Base-by-base conservation (phyloP, 495 filamentous ascomycete genomes). In the Neurospora cerealis region DNA sequence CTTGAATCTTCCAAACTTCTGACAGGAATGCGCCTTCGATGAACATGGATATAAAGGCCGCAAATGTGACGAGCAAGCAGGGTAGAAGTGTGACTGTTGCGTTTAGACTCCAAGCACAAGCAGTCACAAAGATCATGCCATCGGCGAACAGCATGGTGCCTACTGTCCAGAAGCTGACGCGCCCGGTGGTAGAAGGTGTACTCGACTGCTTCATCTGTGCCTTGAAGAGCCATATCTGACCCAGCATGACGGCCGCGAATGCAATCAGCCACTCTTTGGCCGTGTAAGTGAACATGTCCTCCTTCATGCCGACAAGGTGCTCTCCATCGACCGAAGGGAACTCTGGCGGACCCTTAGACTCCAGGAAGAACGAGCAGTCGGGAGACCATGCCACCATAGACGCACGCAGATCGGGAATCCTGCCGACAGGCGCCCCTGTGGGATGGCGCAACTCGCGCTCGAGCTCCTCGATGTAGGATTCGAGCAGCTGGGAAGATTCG, bases 131-230 rank as follows among this genome's bases (percentile, higher is more conserved):
- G 10, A 88, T 81, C 75, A 91, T 83, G 11, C 92, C 92, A 81
- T 98, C 96, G 17, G 91, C 93, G 71, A 97, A 85, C n/a, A 93
- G 85, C 89, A 98, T 93, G 78, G 93, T 89, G 70, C 88, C 88
- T 73, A 94, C 89, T 0, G 93, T 95, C 80, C 91, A 94, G 81
- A 97, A 93, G 83, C 95, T 97, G 79, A 98, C 88, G 19, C 96
- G 89, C 75, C 93, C 95, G 60, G 93, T 85, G 0, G 95, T 99
- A 2, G 95, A 98, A n/a, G 96, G 95, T 6, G 96, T 99, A 40
- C 89, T 93, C 5, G 94, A 89, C 76, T 98, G 93, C 80, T 94
- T 95, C 83, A 96, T 92, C 82, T 99, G 96, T 66, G 88, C 83
- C 74, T 95, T 89, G 66, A 96, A 86, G 11, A 97, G 83, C 71